These are phyloP conservation scores for Fonsecaea nubica DNA, from an alignment of 2,329 filamentous ascomycete species.

Conservation along the genomic window DNA sequence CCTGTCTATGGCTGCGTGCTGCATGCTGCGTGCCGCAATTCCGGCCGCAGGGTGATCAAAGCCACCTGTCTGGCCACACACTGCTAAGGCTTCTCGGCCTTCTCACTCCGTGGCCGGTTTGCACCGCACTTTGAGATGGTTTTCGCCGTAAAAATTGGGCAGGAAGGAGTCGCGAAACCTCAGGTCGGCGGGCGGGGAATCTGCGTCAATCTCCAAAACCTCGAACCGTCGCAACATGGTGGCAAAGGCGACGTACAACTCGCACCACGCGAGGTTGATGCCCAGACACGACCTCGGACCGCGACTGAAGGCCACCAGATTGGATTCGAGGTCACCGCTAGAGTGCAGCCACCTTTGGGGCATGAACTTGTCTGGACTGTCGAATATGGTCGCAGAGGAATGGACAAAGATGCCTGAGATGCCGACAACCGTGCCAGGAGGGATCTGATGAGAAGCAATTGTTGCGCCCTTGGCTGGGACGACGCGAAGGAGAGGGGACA, in stretches of 20 bases:
- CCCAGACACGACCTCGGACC: conserved; percentile 53
- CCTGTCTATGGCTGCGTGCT: too few species aligned
- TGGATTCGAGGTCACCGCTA: conserved; percentile 43
- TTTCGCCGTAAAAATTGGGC: conserved; percentile 13
- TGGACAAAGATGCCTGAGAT: conserved; percentile 41
- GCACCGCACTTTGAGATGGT: conserved; percentile 16
- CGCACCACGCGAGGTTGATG: conserved; percentile 39
- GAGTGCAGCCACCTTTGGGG: conserved; percentile 15
- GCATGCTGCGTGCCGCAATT: too few species aligned
- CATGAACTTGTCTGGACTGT: conserved; percentile 17
- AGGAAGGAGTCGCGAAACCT: conserved; percentile 17
- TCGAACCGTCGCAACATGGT: conserved; percentile 29
- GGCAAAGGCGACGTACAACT: conserved; percentile 34
- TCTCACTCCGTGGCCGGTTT: conserved; percentile 1
- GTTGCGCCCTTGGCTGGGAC: conserved; percentile 40
- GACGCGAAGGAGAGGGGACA: conserved; percentile 32
- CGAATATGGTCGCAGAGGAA: conserved; percentile 38
- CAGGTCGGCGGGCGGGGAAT: conserved; percentile 10
- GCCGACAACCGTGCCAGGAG: conserved; percentile 37
- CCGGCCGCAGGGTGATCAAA: too few species aligned
- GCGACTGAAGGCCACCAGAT: conserved; percentile 53
- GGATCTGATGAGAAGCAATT: conserved; percentile 27
- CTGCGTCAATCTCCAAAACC: conserved; percentile 4
- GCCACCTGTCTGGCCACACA: too few species aligned
- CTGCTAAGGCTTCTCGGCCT: too few species aligned